Conservation (phyloP, 1,284 basidiomycete genomes). For the Trichosporon sp. region DNA sequence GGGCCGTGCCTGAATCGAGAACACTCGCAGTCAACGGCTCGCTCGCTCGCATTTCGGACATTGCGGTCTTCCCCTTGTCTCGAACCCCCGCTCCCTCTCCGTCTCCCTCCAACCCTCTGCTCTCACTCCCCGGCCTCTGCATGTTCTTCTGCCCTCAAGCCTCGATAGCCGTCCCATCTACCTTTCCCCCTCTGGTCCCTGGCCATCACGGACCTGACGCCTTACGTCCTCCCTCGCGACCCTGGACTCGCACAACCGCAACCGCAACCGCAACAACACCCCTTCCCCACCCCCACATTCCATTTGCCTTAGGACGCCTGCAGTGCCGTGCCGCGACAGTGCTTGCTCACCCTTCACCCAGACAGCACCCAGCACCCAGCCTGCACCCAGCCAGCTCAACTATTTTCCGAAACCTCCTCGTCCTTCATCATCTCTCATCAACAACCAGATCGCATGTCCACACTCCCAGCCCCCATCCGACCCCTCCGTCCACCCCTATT, state of each 20-base stretch:
- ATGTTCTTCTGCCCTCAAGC: neutral
- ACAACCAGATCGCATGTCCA: conserved; percentile 8
- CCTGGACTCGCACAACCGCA: neutral
- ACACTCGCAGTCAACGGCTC: neutral
- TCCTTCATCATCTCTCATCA: neutral
- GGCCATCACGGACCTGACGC: neutral
- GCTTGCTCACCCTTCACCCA: too few relatives aligned
- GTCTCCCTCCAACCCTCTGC: neutral
- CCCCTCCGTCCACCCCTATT: neutral
- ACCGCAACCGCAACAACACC: conserved; percentile 2
- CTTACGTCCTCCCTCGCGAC: conserved; percentile 6
- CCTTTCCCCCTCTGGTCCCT: neutral
- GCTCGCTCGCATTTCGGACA: neutral
- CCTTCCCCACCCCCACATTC: conserved; percentile 13
- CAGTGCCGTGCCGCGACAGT: too few relatives aligned
- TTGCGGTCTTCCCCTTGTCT: neutral
- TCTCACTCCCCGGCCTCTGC: neutral
- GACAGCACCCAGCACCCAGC: too few relatives aligned
- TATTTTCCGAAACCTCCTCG: conserved; percentile 3
- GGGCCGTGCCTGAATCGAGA: neutral
- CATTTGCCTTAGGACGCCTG: neutral
- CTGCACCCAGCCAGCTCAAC: neutral
- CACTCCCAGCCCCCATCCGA: neutral
- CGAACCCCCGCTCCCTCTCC: neutral
- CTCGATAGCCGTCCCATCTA: neutral